phyloP scores from a whole-genome alignment of 208 protist species.

The Leishmania aethiopica region DNA sequence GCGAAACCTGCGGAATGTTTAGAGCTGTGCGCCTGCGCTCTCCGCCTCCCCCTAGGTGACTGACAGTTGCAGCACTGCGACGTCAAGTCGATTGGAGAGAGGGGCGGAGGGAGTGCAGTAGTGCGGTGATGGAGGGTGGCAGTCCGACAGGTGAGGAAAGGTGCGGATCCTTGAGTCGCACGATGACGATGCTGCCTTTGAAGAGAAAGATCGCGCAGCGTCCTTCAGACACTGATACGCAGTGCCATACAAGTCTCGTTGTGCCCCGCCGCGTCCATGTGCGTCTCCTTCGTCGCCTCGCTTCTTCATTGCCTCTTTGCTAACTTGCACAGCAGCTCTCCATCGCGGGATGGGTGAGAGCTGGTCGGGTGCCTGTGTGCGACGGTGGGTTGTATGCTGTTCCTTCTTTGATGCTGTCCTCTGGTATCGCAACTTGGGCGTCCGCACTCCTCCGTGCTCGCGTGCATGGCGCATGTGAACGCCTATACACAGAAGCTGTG shows the following conservation, averaged over 20 bases:
- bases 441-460: neutral
- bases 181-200: neutral
- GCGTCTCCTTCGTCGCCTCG: neutral
- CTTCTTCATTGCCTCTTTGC: neutral
- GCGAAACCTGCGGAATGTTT: constrained; percentile 71
- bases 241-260: too few species aligned
- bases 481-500: neutral
- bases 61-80: neutral
- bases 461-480: neutral
- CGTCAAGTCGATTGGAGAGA: neutral
- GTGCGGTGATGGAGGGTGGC: neutral
- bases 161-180: too few species aligned
- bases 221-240: neutral
- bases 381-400: neutral
- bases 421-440: neutral
- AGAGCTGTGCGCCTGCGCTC: neutral
- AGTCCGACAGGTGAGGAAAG: too few species aligned
- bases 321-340: neutral
- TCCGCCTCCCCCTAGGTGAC: neutral
- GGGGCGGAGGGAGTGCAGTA: neutral
- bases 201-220: neutral
- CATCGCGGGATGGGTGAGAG: too few species aligned
- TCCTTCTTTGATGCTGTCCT: neutral
- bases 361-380: neutral
- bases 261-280: neutral